Evolutionary conservation across 106 monocot species (phyloP), one percentile per base, ranked within the genome.

Genomic region (Vanilla planifolia): DNA sequence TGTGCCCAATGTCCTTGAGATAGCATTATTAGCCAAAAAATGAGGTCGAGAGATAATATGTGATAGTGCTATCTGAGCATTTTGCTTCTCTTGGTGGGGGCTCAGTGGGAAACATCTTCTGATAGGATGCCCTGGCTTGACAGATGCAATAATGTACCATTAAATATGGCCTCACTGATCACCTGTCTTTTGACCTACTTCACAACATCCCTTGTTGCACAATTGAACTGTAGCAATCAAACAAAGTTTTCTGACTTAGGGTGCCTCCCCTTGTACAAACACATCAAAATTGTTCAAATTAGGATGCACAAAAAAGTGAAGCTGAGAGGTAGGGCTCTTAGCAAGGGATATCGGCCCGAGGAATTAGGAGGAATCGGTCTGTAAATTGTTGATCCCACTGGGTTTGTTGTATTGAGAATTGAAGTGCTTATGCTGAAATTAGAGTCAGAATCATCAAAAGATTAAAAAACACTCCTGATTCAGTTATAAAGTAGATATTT

Each of bases 401-500:
- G 82, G 28, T 48, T 69, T 11, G 77, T 77, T 41, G 77, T 77
- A 70, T 77, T 82, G 10, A 70, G 73, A 55, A 64, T 43, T 0
- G 82, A 73, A 43, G 77, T 66, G 19, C 77, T 70, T 35, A 65
- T 82, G 61, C 82, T 82, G 77, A 40, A 27, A 47, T 26, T 46
- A n/a, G 8, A 71, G 6, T 17, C 40, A 57, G 34, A 25, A 6
- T 11, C 21, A 8, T 28, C 17, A 8, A n/a, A n/a, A n/a, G n/a
- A n/a, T n/a, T n/a, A n/a, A n/a, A n/a, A n/a, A n/a, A n/a, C n/a
- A n/a, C n/a, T 24, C 10, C 41, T 64, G 8, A 40, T 61, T 24
- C 9, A 23, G 26, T 41, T 61, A 16, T 42, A 8, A 50, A 43
- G 33, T 33, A 33, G 44, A 33, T 27, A 32, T n/a, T 40, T 90